Evolutionary conservation across 306 rosid genomes (phyloP), one percentile per base, ranked within the genome.

Genomic region (Echinosophora koreensis): DNA sequence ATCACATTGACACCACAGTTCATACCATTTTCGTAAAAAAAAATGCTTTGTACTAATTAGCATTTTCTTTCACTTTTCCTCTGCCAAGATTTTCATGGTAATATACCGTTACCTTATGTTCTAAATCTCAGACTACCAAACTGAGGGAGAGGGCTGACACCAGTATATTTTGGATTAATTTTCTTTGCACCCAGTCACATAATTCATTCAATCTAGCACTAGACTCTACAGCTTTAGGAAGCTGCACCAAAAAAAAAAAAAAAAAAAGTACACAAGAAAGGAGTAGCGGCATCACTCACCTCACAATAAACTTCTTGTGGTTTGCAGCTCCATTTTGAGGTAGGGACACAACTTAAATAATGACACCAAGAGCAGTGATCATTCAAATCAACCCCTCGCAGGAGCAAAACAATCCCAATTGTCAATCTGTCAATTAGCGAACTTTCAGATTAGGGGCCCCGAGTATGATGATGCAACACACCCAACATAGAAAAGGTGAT

Each of bases 361-460:
- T 84, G 94, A 49, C 91, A 87, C 92, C 94, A 86, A 30, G 85
- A 80, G 74, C 89, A 90, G 47, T 42, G 76, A 12, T 87, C 79
- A 16, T 87, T 87, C 69, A 82, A 46, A 50, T 89, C 62, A 15
- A 59, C 81, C 52, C 89, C 89, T 65, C 47, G 75, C 11, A 87
- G 39, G 42, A 89, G 86, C 55, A 58, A 15, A 59, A 87, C 44
- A 55, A 87, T 13, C 49, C 88, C 91, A 54, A 42, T 42, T 1
- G 81, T 58, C 50, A 59, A 76, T 50, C 93, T 89, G 77, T 32
- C 41, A 49, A 79, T 27, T 50, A 63, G n/a, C 67, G 9, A 73
- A 34, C 73, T 15, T 38, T 62, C 5, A 4, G 65, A 66, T 41
- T 56, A 66, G 73, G 60, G 55, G 75, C 34, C 16, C 22, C n/a